These are phyloP conservation scores for Phycomyces blakesleeanus DNA, from an alignment of 192 early-diverging fungal species.

Conservation along the genomic window DNA sequence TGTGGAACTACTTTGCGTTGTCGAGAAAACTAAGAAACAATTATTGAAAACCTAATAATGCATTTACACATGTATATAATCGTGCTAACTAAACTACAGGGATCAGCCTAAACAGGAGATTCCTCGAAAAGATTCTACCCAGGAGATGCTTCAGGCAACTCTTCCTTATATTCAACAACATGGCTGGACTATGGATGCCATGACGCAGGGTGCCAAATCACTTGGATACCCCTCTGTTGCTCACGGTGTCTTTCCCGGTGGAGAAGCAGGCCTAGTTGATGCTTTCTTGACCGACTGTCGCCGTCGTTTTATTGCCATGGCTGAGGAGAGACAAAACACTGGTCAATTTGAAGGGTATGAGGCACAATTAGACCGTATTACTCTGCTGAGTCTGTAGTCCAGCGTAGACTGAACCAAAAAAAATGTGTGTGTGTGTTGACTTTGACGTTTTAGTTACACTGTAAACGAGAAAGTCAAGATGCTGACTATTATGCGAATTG, in stretches of 20 bases:
- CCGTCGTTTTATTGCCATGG: slow-evolving; percentile 39
- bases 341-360: slow-evolving; percentile 55
- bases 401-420: not conserved
- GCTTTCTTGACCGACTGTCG: slow-evolving; percentile 71
- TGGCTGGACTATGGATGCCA: slow-evolving; percentile 73
- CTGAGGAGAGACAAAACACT: slow-evolving; percentile 48
- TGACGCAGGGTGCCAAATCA: slow-evolving; percentile 58
- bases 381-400: too few species aligned
- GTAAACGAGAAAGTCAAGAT: slow-evolving; percentile 55
- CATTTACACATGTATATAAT: too few species aligned
- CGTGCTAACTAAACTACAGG: too few species aligned
- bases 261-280: slow-evolving; percentile 66
- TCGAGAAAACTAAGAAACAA: too few species aligned
- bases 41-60: too few species aligned
- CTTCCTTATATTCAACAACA: slow-evolving; percentile 61
- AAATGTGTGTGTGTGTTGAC: not conserved
- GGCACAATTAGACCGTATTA: not conserved
- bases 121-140: not conserved
- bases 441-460: slow-evolving; percentile 37
- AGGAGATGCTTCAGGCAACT: slow-evolving; percentile 50
- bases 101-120: not conserved
- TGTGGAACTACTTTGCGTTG: not conserved
- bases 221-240: slow-evolving; percentile 69
- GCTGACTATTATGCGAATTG: slow-evolving; percentile 60
- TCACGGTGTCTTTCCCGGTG: slow-evolving; percentile 65